These are phyloP conservation scores for Cladobotryum mycophilum DNA, from an alignment of 2,329 filamentous ascomycete species.

Conservation along the genomic window DNA sequence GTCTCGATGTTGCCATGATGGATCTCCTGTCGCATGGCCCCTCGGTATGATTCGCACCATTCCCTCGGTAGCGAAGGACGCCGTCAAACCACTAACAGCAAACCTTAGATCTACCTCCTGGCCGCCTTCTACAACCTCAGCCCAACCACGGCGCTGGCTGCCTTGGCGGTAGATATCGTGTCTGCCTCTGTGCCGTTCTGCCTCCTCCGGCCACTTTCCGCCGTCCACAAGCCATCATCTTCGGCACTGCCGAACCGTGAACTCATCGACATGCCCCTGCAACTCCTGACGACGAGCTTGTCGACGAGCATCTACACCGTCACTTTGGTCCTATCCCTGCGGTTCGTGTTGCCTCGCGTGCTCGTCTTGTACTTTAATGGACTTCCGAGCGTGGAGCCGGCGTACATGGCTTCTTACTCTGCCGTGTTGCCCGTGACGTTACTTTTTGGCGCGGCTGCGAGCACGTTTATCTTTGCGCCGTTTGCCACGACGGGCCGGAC, in stretches of 20 bases:
- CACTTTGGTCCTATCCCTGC: conserved; percentile 62
- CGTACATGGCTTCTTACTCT: conserved; percentile 56
- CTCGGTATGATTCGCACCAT: conserved; percentile 36
- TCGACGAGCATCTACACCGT: conserved; percentile 69
- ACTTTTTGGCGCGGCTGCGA: conserved; percentile 61
- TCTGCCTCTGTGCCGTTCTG: conserved; percentile 68
- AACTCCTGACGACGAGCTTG: conserved; percentile 59
- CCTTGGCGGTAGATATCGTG: conserved; percentile 61
- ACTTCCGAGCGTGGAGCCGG: conserved; percentile 61
- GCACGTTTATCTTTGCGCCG: conserved; percentile 71
- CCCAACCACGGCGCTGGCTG: conserved; percentile 51
- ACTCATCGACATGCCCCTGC: conserved; percentile 59
- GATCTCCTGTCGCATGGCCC: conserved; percentile 69
- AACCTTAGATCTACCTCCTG: conserved; percentile 61
- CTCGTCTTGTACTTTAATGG: conserved; percentile 72
- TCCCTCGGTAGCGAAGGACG: not conserved
- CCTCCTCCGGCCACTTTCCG: conserved; percentile 62
- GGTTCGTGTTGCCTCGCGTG: conserved; percentile 62
- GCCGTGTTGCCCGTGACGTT: conserved; percentile 54
- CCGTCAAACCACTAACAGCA: conserved; percentile 4
- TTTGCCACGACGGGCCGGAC: conserved; percentile 49
- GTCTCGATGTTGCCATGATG: conserved; percentile 60
- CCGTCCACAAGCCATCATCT: conserved; percentile 52
- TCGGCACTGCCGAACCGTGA: conserved; percentile 51
- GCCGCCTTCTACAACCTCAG: conserved; percentile 70